Evolutionary conservation across 2,329 filamentous ascomycete genomes (phyloP), one percentile per base, ranked within the genome.

Genomic region (Alternaria angustiovoidea): DNA sequence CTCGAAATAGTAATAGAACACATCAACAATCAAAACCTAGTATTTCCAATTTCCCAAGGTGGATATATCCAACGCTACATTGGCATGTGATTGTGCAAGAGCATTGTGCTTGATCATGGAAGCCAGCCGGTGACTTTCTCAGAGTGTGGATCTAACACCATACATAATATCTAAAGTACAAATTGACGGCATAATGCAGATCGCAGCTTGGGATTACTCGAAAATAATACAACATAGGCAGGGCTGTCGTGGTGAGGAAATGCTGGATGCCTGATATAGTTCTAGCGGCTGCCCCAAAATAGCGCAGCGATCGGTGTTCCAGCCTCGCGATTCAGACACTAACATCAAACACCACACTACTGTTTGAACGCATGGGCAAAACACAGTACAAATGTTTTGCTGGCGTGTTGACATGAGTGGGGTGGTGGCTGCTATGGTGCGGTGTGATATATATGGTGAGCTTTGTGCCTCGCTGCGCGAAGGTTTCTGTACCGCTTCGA

Each of bases 381-480:
- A 57, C 60, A 53, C 36, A 57, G 56, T 16, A 26, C 49, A 44
- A 16, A 55, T 43, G 52, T 42, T 55, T 43, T 51, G 51, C 43
- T 53, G 41, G 28, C 30, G 49, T 61, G 39, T 57, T 62, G 57
- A 46, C 34, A 42, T 47, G 39, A n/a, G 34, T 47, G 41, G 39
- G 18, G 34, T 26, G 39, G 32, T 41, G 46, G 28, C 46, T 43
- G 34, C 12, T 16, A 64, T 57, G 52, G 55, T 57, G 57, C 54
- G 39, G 52, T 43, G 30, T 12, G 28, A 59, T 49, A 53, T 67
- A 65, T 68, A 62, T 64, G 62, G 58, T 38, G 55, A 30, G 30
- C 22, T 36, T 54, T 38, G 47, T 24, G 48, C 54, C 30, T 39
- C 51, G 52, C 62, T 44, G 51, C 49, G 48, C 56, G 32, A 49